Base-by-base conservation (phyloP, 202 grass and related monocot species). In the Zizania palustris region DNA sequence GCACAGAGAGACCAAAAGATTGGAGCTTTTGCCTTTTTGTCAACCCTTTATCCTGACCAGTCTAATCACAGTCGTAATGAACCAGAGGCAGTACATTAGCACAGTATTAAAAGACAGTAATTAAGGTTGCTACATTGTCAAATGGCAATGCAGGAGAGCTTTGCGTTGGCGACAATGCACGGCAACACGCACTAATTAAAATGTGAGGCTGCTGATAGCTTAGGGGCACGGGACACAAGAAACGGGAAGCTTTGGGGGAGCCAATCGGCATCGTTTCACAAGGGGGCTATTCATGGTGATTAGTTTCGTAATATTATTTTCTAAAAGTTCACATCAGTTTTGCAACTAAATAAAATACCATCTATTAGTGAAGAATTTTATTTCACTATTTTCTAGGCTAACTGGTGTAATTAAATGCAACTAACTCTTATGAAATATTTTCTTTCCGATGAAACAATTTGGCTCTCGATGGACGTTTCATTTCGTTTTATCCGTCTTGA, bases 31-130 rank as follows among this genome's bases (percentile, higher is more conserved):
- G n/a, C n/a, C n/a, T n/a, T 73, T 69, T 74, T 78, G 85, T 83
- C 80, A 73, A 79, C 80, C 67, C 69, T 74, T 55, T 79, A 72
- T 74, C 74, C 37, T 78, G 61, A 40, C 38, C 62, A 83, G 67
- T 56, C 39, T 65, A 81, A 44, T 55, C 12, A 33, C 56, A 73
- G 67, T 60, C 82, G 50, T 67, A 78, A 78, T 45, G 79, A 43
- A 51, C 21, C 21, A n/a, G 11, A 81, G 11, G 9, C 49, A 9
- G 46, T 71, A 21, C 21, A 42, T 60, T 34, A 4, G 36, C 60
- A 65, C 9, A 54, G 20, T 4, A 13, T 63, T 56, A 41, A 41
- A 59, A 67, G 60, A 58, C 19, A 19, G 9, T 37, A 62, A 54
- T 38, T 28, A 28, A 61, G 54, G 35, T 37, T 11, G 42, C 22